These are phyloP conservation scores for Amanita bisporigera DNA, from an alignment of 1,284 basidiomycete species.

Conservation along the genomic window DNA sequence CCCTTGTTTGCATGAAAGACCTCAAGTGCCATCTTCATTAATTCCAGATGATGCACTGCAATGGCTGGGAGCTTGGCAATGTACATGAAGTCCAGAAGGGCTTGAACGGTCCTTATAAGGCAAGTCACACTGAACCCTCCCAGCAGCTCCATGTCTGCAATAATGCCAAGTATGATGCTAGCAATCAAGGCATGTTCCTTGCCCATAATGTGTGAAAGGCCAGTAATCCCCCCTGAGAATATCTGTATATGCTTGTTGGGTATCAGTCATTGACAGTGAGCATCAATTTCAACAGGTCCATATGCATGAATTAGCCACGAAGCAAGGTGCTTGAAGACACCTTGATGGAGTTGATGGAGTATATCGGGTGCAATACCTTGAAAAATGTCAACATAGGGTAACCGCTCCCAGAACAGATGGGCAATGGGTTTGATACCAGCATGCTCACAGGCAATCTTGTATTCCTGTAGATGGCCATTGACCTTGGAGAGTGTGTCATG, in stretches of 20 bases:
- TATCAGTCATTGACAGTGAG: slow-evolving; percentile 5
- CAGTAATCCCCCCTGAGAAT: background rate
- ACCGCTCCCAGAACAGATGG: background rate
- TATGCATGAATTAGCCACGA: slow-evolving; percentile 13
- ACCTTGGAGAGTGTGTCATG: slow-evolving; percentile 12
- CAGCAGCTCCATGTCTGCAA: background rate
- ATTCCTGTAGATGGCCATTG: background rate
- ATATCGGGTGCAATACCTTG: background rate
- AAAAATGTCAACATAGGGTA: slow-evolving; percentile 16
- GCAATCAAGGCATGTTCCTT: background rate
- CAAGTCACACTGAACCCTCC: no score
- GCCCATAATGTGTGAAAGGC: background rate
- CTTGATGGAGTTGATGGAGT: slow-evolving; percentile 1
- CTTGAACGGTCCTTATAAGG: background rate
- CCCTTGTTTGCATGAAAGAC: background rate
- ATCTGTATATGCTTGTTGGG: slow-evolving; percentile 2
- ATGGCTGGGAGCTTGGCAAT: background rate
- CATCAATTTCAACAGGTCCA: slow-evolving; percentile 10
- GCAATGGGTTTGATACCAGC: background rate
- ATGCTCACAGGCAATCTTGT: background rate
- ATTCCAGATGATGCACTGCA: background rate
- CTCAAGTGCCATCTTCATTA: background rate
- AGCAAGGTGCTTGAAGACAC: slow-evolving; percentile 16
- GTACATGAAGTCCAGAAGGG: background rate
- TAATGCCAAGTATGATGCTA: background rate